These are phyloP conservation scores for Kazachstania psychrophila DNA, from an alignment of 805 yeast genomes.

Conservation along the genomic window DNA sequence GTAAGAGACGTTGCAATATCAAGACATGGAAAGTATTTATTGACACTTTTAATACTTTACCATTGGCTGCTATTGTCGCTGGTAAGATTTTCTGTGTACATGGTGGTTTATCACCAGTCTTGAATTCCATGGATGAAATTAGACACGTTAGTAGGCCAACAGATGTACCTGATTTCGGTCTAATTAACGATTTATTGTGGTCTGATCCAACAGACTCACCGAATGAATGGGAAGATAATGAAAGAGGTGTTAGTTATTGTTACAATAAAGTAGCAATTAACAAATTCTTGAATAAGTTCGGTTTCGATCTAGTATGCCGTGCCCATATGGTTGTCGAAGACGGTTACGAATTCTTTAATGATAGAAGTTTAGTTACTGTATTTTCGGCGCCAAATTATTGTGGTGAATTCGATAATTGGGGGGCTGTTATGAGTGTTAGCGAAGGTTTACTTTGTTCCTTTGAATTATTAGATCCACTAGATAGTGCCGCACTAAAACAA, in stretches of 20 bases:
- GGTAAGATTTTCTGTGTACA: conserved; percentile 88
- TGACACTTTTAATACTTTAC: conserved; percentile 91
- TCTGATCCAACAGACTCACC: conserved; percentile 62
- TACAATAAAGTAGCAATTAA: conserved; percentile 70
- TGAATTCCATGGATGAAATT: conserved; percentile 56
- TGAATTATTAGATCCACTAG: conserved; percentile 88
- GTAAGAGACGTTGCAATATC: conserved; percentile 85
- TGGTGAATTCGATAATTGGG: conserved; percentile 69
- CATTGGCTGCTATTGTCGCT: conserved; percentile 92
- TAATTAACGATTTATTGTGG: conserved; percentile 73
- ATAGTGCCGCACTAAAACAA: conserved; percentile 84
- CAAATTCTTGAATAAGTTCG: conserved; percentile 53
- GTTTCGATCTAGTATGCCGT: conserved; percentile 67
- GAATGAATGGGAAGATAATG: conserved; percentile 69
- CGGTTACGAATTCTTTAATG: conserved; percentile 75
- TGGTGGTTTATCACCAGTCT: conserved; percentile 73
- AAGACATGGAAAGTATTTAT: conserved; percentile 91
- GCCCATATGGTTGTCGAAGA: conserved; percentile 90
- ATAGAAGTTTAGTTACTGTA: conserved; percentile 64
- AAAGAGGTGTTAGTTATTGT: conserved; percentile 74
- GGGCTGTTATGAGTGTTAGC: conserved; percentile 94
- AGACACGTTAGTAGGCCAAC: conserved; percentile 69
- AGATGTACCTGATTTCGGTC: conserved; percentile 73
- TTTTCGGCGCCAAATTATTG: conserved; percentile 71
- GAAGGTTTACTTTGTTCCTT: conserved; percentile 89